A percentile compares a stretch with the other conserved stretches of the same genome.
phyloP scores from a whole-genome alignment of 2,329 filamentous ascomycete species.

The Pseudofabraea citricarpa region DNA sequence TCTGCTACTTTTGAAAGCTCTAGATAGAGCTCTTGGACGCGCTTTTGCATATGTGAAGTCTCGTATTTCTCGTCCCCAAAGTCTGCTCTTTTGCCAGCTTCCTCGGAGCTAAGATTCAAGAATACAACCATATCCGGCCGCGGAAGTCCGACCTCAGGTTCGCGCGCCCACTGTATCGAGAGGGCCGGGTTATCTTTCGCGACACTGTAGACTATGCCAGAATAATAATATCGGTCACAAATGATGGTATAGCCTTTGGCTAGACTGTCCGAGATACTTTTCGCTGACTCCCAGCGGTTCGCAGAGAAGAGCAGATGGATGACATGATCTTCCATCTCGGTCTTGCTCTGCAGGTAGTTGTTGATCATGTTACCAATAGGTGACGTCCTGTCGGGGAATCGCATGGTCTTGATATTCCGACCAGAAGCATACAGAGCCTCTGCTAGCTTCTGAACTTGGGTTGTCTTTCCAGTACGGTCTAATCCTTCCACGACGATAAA shows the following conservation, averaged over 20 bases:
- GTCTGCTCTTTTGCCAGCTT: constrained; percentile 72
- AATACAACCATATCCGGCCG: constrained; percentile 85
- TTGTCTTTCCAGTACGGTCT: constrained; percentile 69
- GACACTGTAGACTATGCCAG: constrained; percentile 86
- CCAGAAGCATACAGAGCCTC: constrained; percentile 45
- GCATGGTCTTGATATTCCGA: constrained; percentile 49
- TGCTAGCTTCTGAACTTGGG: constrained; percentile 58
- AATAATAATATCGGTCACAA: constrained; percentile 93
- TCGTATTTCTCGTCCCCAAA: constrained; percentile 91
- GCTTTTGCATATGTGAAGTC: constrained; percentile 72
- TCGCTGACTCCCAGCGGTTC: constrained; percentile 61
- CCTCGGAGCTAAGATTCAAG: constrained; percentile 71
- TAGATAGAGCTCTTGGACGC: constrained; percentile 72
- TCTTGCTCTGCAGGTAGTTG: constrained; percentile 55
- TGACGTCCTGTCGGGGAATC: constrained; percentile 66
- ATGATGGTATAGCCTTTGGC: constrained; percentile 68
- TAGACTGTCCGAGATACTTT: constrained; percentile 49
- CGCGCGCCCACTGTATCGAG: constrained; percentile 72
- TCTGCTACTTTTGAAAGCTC: constrained; percentile 41
- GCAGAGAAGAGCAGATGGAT: constrained; percentile 71
- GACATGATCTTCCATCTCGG: constrained; percentile 61
- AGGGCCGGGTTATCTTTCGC: constrained; percentile 75
- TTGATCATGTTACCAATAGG: constrained; percentile 66
- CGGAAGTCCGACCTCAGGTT: constrained; percentile 81
- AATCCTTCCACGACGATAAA: constrained; percentile 69